Evolutionary conservation across 768 basidiomycete species (phyloP), one percentile per base, ranked within the genome.

Genomic region (Mycena sanguinolenta): DNA sequence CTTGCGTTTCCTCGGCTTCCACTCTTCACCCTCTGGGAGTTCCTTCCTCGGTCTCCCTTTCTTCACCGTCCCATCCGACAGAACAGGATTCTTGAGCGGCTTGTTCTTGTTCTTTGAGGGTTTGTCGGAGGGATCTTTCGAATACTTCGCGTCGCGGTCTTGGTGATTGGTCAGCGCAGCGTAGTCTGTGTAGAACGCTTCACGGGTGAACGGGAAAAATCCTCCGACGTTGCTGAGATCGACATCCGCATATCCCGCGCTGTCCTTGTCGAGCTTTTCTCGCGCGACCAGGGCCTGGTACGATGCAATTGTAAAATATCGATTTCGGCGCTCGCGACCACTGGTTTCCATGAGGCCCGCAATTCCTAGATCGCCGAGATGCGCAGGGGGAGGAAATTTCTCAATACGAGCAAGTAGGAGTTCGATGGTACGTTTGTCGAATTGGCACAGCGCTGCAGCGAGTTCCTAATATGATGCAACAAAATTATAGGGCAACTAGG

Each of bases 271-370:
- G 28, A 96, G 84, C 10, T 88, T 87, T 79, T 96, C 93, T 53
- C 84, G 83, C 2, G 83, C 81, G 57, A 95, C 86, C 36, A 95
- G 83, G 34, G 83, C 78, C 34, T 84, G 86, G 79, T 94, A 97
- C 34, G 90, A 88, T 2, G 87, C 85, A 52, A 92, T 78, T 0
- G 94, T 94, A 82, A 90, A 96, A 77, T 95, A 95, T 71, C 95
- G 87, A 77, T 95, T 90, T 27, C 95, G 92, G 32, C 95, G 91
- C 81, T 98, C 95, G 39, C 95, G 90, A 6, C 95, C 95, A 71
- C 87, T 85, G 0, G 90, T 94, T 80, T 98, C 97, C 86, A 92
- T 91, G 32, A 94, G 79, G 42, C 90, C 88, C 25, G 87, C 86
- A 58, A 95, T 87, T 30, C 89, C 86, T 46, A 94, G 83, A 77